phyloP scores from a whole-genome alignment of 1,284 basidiomycete species.

The Trichosporon coremiiforme region DNA sequence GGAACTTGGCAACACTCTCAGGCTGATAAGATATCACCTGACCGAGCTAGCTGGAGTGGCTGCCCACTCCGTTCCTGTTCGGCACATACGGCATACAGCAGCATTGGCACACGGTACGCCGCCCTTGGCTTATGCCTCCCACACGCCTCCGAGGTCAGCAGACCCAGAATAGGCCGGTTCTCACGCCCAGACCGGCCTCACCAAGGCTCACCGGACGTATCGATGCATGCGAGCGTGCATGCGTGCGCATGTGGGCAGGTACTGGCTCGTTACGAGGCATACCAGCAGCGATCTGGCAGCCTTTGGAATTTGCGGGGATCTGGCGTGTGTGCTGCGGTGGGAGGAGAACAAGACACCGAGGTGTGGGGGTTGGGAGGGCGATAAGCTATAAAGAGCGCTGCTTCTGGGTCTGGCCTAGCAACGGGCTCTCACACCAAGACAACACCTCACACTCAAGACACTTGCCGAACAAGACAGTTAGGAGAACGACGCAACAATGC shows the following conservation, averaged over 20 bases:
- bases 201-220: background rate
- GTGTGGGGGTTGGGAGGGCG: background rate
- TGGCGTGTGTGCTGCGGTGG: too few relatives aligned
- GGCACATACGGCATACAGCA: background rate
- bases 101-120: too few relatives aligned
- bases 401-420: background rate
- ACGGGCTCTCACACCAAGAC: background rate
- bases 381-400: background rate
- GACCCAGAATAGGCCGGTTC: background rate
- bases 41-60: background rate
- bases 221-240: background rate
- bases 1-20: background rate
- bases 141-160: background rate
- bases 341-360: background rate
- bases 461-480: background rate
- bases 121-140: background rate
- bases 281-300: background rate
- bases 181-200: background rate
- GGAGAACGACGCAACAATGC: background rate
- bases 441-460: background rate
- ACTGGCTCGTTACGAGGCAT: constrained; percentile 4
- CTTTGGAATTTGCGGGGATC: background rate
- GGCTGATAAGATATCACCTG: constrained; percentile 18
- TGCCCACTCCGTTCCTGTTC: constrained; percentile 1
- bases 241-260: constrained; percentile 9